Evolutionary conservation across 2,329 filamentous ascomycete genomes (phyloP), one percentile per base, ranked within the genome.

Genomic region (Sporothrix sp.): DNA sequence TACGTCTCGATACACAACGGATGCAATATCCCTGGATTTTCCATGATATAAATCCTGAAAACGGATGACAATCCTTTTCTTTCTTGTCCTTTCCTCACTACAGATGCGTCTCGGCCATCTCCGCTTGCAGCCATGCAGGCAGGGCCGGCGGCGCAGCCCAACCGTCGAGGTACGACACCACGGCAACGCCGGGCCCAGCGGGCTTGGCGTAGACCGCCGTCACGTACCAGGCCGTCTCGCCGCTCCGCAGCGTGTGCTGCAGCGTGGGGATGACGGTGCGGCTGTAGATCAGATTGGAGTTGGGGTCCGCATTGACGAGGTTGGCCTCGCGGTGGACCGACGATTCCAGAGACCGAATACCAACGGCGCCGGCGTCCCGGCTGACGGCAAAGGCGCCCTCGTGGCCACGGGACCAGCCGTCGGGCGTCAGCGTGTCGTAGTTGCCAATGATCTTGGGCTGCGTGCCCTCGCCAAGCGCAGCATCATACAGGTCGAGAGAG

Each of bases 231-330:
- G 69, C 72, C 25, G 70, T 73, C 58, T 78, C 69, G 0, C 77
- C 82, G 39, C 71, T 69, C 48, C 68, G 68, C 32, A 89, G 63
- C 23, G 78, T 80, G 55, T 76, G 72, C 61, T 81, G 77, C 59
- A 90, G 65, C 27, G 82, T 82, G 21, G 86, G 86, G 58, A 90
- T 76, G 37, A 84, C 73, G 4, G 83, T 87, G 52, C 85, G 70
- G 52, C 81, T 79, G 66, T 87, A 81, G 2, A 88, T 72, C 30
- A 90, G 67, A 65, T 90, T 90, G 43, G 82, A 85, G 67, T 90
- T 89, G 7, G 85, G 84, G 62, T 90, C 86, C 10, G 84, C 83
- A 52, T 87, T 81, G 43, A 89, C 78, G 23, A 87, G 71, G 61
- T 76, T 81, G 3, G 84, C 85, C 49, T 65, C 66, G 18, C 83